Conservation (phyloP, 768 basidiomycete genomes). For the Saitozyma sp. region DNA sequence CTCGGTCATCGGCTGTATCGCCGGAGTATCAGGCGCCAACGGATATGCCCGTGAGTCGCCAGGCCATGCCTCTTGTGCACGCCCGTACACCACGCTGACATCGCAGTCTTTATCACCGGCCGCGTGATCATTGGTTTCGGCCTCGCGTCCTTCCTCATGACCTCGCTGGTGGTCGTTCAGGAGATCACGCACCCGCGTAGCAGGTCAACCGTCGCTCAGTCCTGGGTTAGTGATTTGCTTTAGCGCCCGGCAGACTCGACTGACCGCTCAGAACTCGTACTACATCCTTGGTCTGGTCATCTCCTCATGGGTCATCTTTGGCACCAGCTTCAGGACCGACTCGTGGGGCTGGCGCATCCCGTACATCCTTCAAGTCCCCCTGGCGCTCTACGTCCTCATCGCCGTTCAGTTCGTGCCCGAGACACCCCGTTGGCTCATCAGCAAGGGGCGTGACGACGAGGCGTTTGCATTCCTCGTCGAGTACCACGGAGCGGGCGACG, state of each 20-base stretch:
- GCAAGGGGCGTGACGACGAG: slow-evolving; percentile 48
- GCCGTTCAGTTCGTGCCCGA: slow-evolving; percentile 54
- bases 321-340: slow-evolving; percentile 37
- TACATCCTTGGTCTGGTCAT: slow-evolving; percentile 52
- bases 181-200: slow-evolving; percentile 54
- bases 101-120: slow-evolving; percentile 46
- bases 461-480: slow-evolving; percentile 49
- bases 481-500: slow-evolving; percentile 53
- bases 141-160: slow-evolving; percentile 52
- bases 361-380: slow-evolving; percentile 50
- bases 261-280: slow-evolving; percentile 47
- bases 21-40: slow-evolving; percentile 48
- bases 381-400: slow-evolving; percentile 51
- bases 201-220: slow-evolving; percentile 42
- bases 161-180: slow-evolving; percentile 51
- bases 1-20: slow-evolving; percentile 51
- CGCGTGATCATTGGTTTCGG: slow-evolving; percentile 51
- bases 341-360: slow-evolving; percentile 53
- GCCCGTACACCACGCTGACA: neutral
- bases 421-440: slow-evolving; percentile 52
- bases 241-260: neutral
- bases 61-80: neutral
- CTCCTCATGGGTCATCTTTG: slow-evolving; percentile 51
- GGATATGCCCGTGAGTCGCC: slow-evolving; percentile 49
- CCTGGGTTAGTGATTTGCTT: slow-evolving; percentile 42